phyloP scores from a whole-genome alignment of 768 basidiomycete species.

The Hygrophorus russula region DNA sequence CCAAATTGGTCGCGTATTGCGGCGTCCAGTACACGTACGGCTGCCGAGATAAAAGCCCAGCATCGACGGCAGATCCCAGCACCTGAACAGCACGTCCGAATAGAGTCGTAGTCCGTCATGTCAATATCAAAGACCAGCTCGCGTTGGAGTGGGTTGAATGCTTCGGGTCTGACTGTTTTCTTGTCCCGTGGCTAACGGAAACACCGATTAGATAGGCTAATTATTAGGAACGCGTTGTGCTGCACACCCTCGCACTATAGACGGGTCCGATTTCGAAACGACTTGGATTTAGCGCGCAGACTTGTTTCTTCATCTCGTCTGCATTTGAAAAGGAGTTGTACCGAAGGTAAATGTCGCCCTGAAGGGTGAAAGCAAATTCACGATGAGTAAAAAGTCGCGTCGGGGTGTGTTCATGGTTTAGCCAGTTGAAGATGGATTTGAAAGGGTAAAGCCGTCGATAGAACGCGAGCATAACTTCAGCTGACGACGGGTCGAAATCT shows the following conservation, averaged over 20 bases:
- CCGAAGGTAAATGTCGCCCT: conserved; percentile 84
- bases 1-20: conserved; percentile 84
- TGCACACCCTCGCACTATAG: conserved; percentile 73
- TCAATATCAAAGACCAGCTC: conserved; percentile 99
- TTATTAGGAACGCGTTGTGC: not conserved
- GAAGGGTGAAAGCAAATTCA: conserved; percentile 92
- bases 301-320: conserved; percentile 89
- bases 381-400: conserved; percentile 81
- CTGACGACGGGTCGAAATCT: not conserved
- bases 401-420: conserved; percentile 82
- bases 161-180: conserved; percentile 56
- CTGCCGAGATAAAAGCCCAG: conserved; percentile 91
- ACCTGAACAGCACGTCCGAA: conserved; percentile 90
- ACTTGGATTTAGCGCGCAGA: conserved; percentile 73
- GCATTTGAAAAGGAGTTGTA: conserved; percentile 83
- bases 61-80: conserved; percentile 87
- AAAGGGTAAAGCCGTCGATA: conserved; percentile 92
- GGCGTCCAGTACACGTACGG: conserved; percentile 77
- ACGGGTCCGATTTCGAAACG: conserved; percentile 97
- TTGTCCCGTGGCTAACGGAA: conserved; percentile 70
- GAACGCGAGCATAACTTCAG: conserved; percentile 40
- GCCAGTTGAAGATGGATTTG: conserved; percentile 88
- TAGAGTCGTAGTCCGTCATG: conserved; percentile 97
- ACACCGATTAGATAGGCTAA: not conserved
- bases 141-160: conserved; percentile 70